phyloP scores from a whole-genome alignment of 345 rosid genomes.

The Syzygium oleosum region DNA sequence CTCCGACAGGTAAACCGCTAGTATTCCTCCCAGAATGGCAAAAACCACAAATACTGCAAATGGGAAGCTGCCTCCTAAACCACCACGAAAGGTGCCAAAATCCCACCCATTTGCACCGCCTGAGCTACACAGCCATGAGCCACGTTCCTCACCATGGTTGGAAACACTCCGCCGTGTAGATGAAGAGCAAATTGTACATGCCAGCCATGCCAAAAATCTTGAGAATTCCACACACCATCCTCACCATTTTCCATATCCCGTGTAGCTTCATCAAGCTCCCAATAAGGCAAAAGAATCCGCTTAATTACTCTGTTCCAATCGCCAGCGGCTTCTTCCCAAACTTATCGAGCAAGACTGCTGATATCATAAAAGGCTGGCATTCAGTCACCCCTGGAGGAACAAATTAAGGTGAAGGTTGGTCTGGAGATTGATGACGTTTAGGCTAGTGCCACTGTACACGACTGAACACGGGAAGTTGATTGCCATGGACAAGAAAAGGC shows the following conservation, averaged over 20 bases:
- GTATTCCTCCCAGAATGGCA: no score
- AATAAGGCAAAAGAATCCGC: conserved; percentile 52
- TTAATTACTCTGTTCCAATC: conserved; percentile 69
- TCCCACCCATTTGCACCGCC: conserved; percentile 79
- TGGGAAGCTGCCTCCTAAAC: conserved; percentile 42
- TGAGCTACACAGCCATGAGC: conserved; percentile 82
- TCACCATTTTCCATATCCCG: conserved; percentile 50
- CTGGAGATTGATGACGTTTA: conserved; percentile 74
- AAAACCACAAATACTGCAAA: no score
- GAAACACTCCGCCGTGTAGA: conserved; percentile 81
- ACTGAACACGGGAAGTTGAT: conserved; percentile 63
- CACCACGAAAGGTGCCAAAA: conserved; percentile 78
- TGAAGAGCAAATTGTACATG: conserved; percentile 70
- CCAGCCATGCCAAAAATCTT: conserved; percentile 88
- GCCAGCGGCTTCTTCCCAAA: conserved; percentile 74
- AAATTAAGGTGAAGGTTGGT: conserved; percentile 75
- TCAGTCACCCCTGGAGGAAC: conserved; percentile 67
- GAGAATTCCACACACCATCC: conserved; percentile 60
- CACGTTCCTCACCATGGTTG: conserved; percentile 82
- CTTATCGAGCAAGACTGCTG: conserved; percentile 54
- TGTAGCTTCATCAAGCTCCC: conserved; percentile 29
- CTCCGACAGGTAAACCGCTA: no score
- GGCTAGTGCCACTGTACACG: conserved; percentile 80
- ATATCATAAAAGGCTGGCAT: conserved; percentile 69
- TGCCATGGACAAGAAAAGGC: conserved; percentile 43